A percentile compares a stretch with the other conserved stretches of the same genome.
Conservation (phyloP, 2,329 filamentous ascomycete species). For the Cercospora janseana region DNA sequence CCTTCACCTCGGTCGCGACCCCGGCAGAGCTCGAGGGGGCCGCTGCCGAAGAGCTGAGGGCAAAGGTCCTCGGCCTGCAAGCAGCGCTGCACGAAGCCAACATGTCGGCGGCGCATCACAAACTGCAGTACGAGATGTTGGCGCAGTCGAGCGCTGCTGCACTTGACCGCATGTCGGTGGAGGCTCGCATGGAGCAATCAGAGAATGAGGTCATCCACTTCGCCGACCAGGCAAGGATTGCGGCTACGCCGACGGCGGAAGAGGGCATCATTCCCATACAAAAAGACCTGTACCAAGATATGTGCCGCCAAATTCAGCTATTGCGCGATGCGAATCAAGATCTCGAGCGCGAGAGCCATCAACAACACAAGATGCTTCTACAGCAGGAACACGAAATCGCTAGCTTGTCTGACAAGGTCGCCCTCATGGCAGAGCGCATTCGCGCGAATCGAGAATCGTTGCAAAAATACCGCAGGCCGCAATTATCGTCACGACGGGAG, state of each 20-base stretch:
- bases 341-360: constrained; percentile 63
- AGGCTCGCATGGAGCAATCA: constrained; percentile 84
- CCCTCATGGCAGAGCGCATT: constrained; percentile 76
- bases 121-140: constrained; percentile 82
- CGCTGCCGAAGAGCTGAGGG: constrained; percentile 52
- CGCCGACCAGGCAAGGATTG: constrained; percentile 63
- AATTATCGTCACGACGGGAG: constrained; percentile 20
- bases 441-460: constrained; percentile 87
- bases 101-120: constrained; percentile 84
- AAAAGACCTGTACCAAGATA: constrained; percentile 56
- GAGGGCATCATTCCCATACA: constrained; percentile 40
- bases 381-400: constrained; percentile 72
- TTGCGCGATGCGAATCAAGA: constrained; percentile 64
- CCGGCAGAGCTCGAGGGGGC: constrained; percentile 54
- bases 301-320: constrained; percentile 56
- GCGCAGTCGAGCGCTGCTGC: constrained; percentile 81
- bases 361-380: constrained; percentile 75
- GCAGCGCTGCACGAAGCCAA: constrained; percentile 63
- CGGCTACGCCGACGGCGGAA: constrained; percentile 53
- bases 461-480: constrained; percentile 68
- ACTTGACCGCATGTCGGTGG: constrained; percentile 81
- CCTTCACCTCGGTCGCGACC: constrained; percentile 41
- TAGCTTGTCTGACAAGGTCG: constrained; percentile 70
- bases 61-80: constrained; percentile 54
- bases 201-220: constrained; percentile 81